Evolutionary conservation across 225 moss, liverwort and hornwort genomes (phyloP), one percentile per base, ranked within the genome.

Genomic region (Straminergon stramineum): DNA sequence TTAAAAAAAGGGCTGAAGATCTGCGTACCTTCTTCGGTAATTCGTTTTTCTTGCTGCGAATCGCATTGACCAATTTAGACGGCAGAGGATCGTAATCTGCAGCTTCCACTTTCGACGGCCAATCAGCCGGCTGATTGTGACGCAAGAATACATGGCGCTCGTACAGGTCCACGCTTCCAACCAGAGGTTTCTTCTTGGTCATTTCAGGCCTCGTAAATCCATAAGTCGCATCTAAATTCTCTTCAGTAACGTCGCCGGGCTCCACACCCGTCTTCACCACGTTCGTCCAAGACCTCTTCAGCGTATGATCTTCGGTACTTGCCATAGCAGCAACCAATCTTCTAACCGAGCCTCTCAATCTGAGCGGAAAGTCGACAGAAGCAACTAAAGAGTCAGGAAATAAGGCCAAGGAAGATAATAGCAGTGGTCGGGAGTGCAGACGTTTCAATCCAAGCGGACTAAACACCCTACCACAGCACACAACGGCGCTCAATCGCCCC

Each of bases 121-220:
- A 97, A 91, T 85, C 95, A 77, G 89, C 73, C 18, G 97, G 95
- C 27, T 92, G 93, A 75, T 96, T 94, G 91, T 94, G 88, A 84
- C 95, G 96, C 91, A 99, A 89, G 86, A 99, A 99, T 8, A 97
- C 79, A 87, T 99, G 99, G 81, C 97, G 96, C 93, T 97, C 96
- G 86, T 97, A 97, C 18, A 94, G 87, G 23, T 89, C 89, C 85
- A 99, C 99, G 75, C 94, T 97, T 84, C 97, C 99, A 23, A 96
- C 96, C 84, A 97, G 88, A 24, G 95, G 60, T 74, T 94, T 89
- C 67, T 95, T 90, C 73, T 90, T 86, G 85, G 80, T 39, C 92
- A 94, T 94, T 88, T 97, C 99, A 23, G 95, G 91, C 67, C 99
- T 93, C 28, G 94, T 87, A 75, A 99, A 99, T 86, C 99, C 99